Percentiles rank a stretch among this genome's conserved stretches.
Conservation (phyloP, 2,329 filamentous ascomycete species). For the Diaporthe citriasiana region DNA sequence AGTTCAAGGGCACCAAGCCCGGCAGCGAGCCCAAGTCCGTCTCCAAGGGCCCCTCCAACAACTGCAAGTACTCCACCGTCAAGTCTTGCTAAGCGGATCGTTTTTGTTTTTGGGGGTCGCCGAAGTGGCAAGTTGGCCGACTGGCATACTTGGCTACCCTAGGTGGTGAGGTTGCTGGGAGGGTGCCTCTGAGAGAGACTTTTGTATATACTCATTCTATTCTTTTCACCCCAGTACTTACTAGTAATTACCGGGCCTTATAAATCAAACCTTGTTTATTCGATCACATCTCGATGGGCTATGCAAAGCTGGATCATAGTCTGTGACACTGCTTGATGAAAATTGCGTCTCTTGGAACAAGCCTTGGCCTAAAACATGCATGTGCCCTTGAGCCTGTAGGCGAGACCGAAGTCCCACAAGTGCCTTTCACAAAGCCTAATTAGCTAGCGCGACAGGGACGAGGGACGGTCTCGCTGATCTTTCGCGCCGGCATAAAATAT, state of each 20-base stretch:
- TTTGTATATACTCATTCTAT: constrained; percentile 29
- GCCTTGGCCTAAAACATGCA: too few species aligned
- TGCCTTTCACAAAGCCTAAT: not conserved
- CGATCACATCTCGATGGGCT: constrained; percentile 2
- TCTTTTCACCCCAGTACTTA: not conserved
- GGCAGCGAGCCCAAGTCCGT: constrained; percentile 42
- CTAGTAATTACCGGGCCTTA: constrained; percentile 1
- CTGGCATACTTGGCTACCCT: not conserved
- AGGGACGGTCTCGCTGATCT: not conserved
- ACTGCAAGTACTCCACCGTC: constrained; percentile 29
- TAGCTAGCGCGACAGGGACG: not conserved
- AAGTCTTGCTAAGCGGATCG: not conserved
- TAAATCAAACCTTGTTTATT: constrained; percentile 32
- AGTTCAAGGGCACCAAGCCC: constrained; percentile 41
- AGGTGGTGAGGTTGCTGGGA: not conserved
- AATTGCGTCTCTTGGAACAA: not conserved
- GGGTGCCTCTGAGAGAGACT: constrained; percentile 18
- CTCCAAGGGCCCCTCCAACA: constrained; percentile 38
- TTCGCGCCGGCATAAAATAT: too few species aligned
- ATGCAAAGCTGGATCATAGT: not conserved
- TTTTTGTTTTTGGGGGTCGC: not conserved
- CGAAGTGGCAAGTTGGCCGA: not conserved
- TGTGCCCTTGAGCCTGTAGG: too few species aligned
- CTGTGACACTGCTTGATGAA: not conserved
- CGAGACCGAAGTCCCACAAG: not conserved